These are phyloP conservation scores for Jackrogersella multiformis DNA, from an alignment of 495 filamentous ascomycete species.

Conservation along the genomic window DNA sequence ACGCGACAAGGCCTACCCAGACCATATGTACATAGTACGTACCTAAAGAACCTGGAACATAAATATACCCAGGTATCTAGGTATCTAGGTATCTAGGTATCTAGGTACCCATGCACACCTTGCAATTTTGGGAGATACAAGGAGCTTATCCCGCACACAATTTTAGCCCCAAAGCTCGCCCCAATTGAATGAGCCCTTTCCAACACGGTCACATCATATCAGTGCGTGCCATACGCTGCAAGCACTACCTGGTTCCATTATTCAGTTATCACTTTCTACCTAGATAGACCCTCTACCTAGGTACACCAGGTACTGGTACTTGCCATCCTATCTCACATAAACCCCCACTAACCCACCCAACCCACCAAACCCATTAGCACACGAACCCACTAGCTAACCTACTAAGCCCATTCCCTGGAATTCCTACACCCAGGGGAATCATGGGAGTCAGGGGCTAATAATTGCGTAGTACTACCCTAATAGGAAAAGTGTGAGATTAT, in stretches of 20 bases:
- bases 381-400: not conserved
- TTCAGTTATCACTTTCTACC: not conserved
- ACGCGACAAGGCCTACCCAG: slow-evolving; percentile 20
- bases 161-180: slow-evolving; percentile 40
- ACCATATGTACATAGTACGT: no score
- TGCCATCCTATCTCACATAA: not conserved
- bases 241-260: not conserved
- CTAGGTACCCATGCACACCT: slow-evolving; percentile 13
- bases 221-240: slow-evolving; percentile 26
- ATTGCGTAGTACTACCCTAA: slow-evolving; percentile 32
- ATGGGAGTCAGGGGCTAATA: slow-evolving; percentile 29
- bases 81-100: no score
- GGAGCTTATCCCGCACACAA: slow-evolving; percentile 40
- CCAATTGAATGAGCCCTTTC: slow-evolving; percentile 39
- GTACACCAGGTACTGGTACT: slow-evolving; percentile 10
- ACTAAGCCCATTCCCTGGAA: slow-evolving; percentile 38
- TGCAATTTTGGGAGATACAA: slow-evolving; percentile 21
- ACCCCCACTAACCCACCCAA: not conserved
- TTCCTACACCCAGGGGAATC: slow-evolving; percentile 34
- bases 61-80: no score
- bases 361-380: no score
- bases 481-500: slow-evolving; percentile 12
- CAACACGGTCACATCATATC: slow-evolving; percentile 38
- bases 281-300: no score
- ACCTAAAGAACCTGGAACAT: no score